Conservation (phyloP, 371 early-diverging fungal species). For the Lichtheimia hyalospora region DNA sequence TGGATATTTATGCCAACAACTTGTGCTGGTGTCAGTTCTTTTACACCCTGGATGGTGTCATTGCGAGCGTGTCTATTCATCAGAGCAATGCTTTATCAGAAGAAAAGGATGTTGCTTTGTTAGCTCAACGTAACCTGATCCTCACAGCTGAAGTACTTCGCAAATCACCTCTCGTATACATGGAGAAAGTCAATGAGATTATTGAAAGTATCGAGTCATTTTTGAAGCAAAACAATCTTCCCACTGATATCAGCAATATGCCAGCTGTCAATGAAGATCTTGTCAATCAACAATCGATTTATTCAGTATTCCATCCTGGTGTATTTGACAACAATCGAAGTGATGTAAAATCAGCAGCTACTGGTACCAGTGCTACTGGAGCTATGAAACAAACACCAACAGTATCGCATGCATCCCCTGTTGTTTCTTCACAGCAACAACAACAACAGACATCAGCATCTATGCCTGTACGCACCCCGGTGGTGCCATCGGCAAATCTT, state of each 20-base stretch:
- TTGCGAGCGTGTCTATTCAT: constrained; percentile 51
- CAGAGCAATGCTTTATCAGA: constrained; percentile 47
- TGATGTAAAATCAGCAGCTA: not conserved
- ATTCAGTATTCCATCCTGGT: constrained; percentile 36
- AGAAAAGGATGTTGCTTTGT: constrained; percentile 37
- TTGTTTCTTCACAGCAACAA: not conserved
- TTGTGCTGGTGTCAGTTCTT: constrained; percentile 54
- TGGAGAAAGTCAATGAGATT: constrained; percentile 52
- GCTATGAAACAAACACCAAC: constrained; percentile 2
- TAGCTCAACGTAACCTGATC: constrained; percentile 47
- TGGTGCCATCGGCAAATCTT: not conserved
- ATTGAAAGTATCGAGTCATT: constrained; percentile 41
- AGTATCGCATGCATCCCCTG: not conserved
- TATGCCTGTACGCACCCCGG: not conserved
- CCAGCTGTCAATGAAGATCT: constrained; percentile 42
- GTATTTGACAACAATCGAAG: constrained; percentile 15
- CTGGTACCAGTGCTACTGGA: not conserved
- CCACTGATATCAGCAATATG: constrained; percentile 34
- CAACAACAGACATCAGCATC: constrained; percentile 3
- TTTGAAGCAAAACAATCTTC: constrained; percentile 33
- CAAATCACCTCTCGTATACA: constrained; percentile 50
- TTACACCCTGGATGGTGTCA: constrained; percentile 48
- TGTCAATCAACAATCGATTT: constrained; percentile 41
- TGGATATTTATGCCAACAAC: constrained; percentile 38
- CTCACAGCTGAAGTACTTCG: constrained; percentile 41